phyloP scores from a whole-genome alignment of 2,329 filamentous ascomycete species.

The Leptodontidium sp. region DNA sequence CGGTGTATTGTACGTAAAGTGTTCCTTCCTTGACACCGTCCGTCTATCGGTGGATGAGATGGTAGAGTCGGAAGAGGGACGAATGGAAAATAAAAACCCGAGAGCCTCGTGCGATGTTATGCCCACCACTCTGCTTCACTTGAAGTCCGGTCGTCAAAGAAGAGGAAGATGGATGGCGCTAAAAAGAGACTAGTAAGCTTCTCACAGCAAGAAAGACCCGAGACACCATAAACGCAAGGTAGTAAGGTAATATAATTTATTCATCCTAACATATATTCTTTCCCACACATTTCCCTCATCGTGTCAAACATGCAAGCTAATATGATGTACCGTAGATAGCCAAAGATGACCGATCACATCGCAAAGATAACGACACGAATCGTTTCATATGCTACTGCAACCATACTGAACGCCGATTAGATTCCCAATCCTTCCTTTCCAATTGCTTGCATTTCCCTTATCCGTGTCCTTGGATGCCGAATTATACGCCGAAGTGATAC shows the following conservation, averaged over 20 bases:
- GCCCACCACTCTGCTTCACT: too few species aligned
- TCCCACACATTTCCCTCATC: background rate
- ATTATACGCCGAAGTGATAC: slow-evolving; percentile 9
- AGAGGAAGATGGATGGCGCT: too few species aligned
- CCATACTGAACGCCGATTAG: background rate
- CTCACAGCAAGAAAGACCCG: background rate
- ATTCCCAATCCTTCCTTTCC: slow-evolving; percentile 8
- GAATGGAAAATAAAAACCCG: too few species aligned
- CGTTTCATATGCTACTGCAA: background rate
- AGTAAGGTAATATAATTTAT: background rate
- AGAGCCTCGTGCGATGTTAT: too few species aligned
- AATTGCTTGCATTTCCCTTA: background rate
- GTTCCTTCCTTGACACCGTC: too few species aligned
- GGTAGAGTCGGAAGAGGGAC: too few species aligned
- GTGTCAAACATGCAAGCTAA: slow-evolving; percentile 10
- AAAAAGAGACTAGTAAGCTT: too few species aligned
- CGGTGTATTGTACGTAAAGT: too few species aligned
- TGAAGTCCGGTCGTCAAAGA: too few species aligned
- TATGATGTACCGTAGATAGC: background rate
- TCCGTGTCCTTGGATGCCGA: slow-evolving; percentile 5
- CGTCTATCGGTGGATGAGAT: too few species aligned
- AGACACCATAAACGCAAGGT: background rate
- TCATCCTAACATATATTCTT: slow-evolving; percentile 1
- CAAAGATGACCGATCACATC: background rate
- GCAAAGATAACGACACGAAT: background rate